These are phyloP conservation scores for Cystofilobasidium capitatum DNA, from an alignment of 768 basidiomycete species.

Conservation along the genomic window DNA sequence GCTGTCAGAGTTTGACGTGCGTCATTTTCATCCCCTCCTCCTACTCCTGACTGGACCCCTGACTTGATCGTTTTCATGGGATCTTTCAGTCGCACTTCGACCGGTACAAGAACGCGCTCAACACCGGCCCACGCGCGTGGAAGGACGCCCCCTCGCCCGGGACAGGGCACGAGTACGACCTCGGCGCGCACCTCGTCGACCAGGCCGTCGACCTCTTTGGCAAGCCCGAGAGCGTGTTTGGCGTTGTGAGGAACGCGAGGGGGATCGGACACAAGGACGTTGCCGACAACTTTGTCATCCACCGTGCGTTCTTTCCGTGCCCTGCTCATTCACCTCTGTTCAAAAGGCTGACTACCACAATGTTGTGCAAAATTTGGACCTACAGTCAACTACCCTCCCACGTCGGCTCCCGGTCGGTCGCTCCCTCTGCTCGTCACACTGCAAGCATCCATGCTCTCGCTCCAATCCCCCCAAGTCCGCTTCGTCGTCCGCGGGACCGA, in stretches of 20 bases:
- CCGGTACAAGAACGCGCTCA: constrained; percentile 52
- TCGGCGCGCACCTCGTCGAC: constrained; percentile 66
- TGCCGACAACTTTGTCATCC: constrained; percentile 40
- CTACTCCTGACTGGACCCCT: background rate
- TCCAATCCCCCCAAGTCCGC: constrained; percentile 55
- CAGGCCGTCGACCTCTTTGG: constrained; percentile 69
- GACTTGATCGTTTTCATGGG: background rate
- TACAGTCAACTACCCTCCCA: constrained; percentile 35
- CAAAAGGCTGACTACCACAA: constrained; percentile 46
- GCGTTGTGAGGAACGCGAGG: constrained; percentile 59
- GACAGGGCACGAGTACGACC: constrained; percentile 61
- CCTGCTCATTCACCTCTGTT: constrained; percentile 39
- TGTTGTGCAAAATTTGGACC: constrained; percentile 35
- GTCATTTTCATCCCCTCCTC: background rate
- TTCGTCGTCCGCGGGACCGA: constrained; percentile 55
- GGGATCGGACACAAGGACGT: constrained; percentile 40
- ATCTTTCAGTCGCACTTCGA: constrained; percentile 49
- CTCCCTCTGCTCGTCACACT: constrained; percentile 57
- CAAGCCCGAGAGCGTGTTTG: constrained; percentile 57
- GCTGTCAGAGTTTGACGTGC: constrained; percentile 55
- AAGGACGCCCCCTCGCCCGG: constrained; percentile 60
- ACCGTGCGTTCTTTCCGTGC: background rate
- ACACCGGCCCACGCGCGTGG: constrained; percentile 46
- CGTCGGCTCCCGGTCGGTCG: constrained; percentile 18
- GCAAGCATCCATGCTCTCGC: constrained; percentile 60